A percentile compares a stretch with the other conserved stretches of the same genome.
phyloP scores from a whole-genome alignment of 306 rosid species.

The Biancaea sappan region DNA sequence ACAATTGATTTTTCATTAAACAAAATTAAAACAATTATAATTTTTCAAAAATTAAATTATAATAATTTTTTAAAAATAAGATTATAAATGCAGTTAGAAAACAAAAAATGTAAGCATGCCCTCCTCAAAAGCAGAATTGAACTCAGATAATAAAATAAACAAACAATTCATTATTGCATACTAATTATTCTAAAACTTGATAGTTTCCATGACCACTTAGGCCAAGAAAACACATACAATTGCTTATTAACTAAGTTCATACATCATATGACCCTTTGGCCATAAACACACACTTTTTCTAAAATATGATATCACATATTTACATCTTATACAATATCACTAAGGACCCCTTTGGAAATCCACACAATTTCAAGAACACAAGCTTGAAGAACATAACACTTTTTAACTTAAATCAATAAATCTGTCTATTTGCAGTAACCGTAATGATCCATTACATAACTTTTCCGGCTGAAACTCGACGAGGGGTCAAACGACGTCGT shows the following conservation, averaged over 20 bases:
- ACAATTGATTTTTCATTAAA: too few species aligned
- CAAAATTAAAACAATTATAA: too few species aligned
- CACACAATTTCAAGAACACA: slow-evolving; percentile 25
- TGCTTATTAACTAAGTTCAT: background rate
- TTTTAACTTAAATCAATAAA: background rate
- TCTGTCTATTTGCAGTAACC: background rate
- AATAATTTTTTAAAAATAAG: too few species aligned
- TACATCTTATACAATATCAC: slow-evolving; percentile 40
- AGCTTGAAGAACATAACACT: slow-evolving; percentile 10
- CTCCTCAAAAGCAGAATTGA: background rate
- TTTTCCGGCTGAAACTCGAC: slow-evolving; percentile 47
- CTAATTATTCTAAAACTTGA: background rate
- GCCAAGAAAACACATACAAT: slow-evolving; percentile 36
- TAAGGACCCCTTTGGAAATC: slow-evolving; percentile 42
- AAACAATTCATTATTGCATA: slow-evolving; percentile 8
- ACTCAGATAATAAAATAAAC: background rate
- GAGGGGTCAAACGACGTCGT: slow-evolving; percentile 45
- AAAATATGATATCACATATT: slow-evolving; percentile 32
- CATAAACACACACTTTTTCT: slow-evolving; percentile 20
- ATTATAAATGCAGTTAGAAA: too few species aligned
- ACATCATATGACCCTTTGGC: slow-evolving; percentile 44
- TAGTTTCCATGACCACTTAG: slow-evolving; percentile 26
- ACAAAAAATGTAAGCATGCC: background rate
- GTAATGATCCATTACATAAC: background rate
- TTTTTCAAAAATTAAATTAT: too few species aligned